Conservation (phyloP, 805 yeast species). For the Nakazawaea holstii region DNA sequence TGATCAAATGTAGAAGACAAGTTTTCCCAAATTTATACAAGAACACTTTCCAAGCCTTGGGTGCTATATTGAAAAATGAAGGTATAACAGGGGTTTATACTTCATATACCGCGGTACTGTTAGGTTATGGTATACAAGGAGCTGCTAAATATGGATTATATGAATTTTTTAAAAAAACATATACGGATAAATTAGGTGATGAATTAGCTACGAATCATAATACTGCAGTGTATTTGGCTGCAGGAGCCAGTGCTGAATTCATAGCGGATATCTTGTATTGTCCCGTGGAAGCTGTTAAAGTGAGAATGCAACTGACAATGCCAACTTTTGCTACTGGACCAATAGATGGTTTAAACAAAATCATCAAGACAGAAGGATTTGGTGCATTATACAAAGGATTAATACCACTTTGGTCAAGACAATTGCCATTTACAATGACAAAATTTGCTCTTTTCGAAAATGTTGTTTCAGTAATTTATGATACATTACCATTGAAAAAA, state of each 20-base stretch:
- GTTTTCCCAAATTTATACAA: conserved; percentile 27
- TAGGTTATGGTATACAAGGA: conserved; percentile 12
- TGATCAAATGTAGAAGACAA: conserved; percentile 9
- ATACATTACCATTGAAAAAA: conserved; percentile 7
- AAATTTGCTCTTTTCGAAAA: conserved; percentile 11
- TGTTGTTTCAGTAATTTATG: conserved; percentile 9
- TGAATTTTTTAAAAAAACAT: conserved; percentile 9
- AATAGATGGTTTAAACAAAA: conserved; percentile 80
- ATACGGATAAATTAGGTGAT: conserved; percentile 28
- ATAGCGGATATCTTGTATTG: conserved; percentile 82
- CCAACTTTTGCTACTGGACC: conserved; percentile 83
- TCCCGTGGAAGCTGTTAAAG: conserved; percentile 94
- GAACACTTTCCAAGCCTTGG: conserved; percentile 38
- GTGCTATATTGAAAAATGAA: conserved; percentile 32
- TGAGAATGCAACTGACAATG: conserved; percentile 86
- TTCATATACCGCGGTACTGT: conserved; percentile 7
- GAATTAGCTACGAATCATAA: conserved; percentile 54
- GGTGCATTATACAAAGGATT: conserved; percentile 91
- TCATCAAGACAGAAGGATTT: conserved; percentile 88
- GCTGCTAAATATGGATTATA: conserved; percentile 11
- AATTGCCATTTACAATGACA: conserved; percentile 12
- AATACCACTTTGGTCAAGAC: conserved; percentile 11
- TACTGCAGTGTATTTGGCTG: conserved; percentile 39
- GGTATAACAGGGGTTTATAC: conserved; percentile 29
- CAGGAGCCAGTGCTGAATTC: conserved; percentile 99